These are phyloP conservation scores for Rhododendron ovatum DNA, from an alignment of 148 eudicot genomes.

Conservation along the genomic window DNA sequence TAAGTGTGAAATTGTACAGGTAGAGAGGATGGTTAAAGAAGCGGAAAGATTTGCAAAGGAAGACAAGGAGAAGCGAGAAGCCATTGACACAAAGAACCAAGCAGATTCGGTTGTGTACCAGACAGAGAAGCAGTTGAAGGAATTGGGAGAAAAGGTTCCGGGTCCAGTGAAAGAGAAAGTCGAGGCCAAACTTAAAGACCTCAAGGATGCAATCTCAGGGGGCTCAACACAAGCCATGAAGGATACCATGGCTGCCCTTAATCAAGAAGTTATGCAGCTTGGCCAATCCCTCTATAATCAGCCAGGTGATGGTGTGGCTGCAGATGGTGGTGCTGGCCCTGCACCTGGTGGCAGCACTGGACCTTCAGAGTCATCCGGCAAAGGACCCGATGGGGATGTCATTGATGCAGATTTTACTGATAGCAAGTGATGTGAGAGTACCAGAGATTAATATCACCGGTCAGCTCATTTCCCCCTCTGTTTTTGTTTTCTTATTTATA, in stretches of 20 bases:
- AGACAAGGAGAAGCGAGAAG: conserved; percentile 48
- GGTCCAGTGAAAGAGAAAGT: conserved; percentile 42
- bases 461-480: not conserved
- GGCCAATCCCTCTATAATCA: conserved; percentile 43
- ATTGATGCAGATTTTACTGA: conserved; percentile 46
- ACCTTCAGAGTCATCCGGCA: conserved; percentile 21
- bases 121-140: conserved; percentile 49
- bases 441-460: not conserved
- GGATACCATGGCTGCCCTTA: conserved; percentile 41
- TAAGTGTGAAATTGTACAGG: conserved; percentile 23
- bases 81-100: conserved; percentile 44
- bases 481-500: not conserved
- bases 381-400: conserved; percentile 42
- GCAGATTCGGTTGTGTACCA: conserved; percentile 50
- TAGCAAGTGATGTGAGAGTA: not conserved
- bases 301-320: conserved; percentile 23
- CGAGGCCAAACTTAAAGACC: conserved; percentile 37
- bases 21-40: conserved; percentile 40
- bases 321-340: conserved; percentile 27
- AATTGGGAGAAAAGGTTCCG: conserved; percentile 45
- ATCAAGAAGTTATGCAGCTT: conserved; percentile 48
- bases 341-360: conserved; percentile 24
- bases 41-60: conserved; percentile 39
- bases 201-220: conserved; percentile 38
- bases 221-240: conserved; percentile 38